Conservation (phyloP, 2,329 filamentous ascomycete species). For the Pseudopyricularia javanii region DNA sequence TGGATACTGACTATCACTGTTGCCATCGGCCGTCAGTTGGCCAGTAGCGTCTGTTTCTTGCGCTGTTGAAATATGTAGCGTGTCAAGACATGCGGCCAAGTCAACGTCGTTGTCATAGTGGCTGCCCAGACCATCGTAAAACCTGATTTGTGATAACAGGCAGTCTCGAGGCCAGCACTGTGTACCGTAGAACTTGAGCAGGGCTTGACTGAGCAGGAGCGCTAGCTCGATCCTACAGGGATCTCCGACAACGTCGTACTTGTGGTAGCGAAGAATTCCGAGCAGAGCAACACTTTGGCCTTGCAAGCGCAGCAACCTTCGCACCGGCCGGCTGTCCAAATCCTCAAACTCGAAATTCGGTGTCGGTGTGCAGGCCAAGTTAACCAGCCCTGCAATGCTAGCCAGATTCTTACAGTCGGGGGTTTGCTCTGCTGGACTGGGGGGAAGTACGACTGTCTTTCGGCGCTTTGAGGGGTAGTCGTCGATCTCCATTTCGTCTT, state of each 20-base stretch:
- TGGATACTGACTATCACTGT: background rate
- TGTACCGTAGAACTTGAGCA: background rate
- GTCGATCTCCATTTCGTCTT: background rate
- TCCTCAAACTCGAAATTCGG: background rate
- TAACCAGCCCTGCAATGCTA: background rate
- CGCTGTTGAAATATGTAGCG: background rate
- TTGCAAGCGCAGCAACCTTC: background rate
- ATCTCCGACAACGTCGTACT: background rate
- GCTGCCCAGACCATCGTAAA: background rate
- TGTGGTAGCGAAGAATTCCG: background rate
- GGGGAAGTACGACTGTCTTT: background rate
- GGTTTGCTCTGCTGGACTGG: background rate
- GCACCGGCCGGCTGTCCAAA: background rate
- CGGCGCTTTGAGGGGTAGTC: background rate
- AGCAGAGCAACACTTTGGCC: background rate
- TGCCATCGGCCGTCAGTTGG: background rate
- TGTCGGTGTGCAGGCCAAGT: background rate
- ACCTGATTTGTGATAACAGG: background rate
- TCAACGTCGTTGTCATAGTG: background rate
- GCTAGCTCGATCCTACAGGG: background rate
- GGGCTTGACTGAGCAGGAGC: background rate
- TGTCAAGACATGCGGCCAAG: background rate
- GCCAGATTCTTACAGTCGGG: background rate
- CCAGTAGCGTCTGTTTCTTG: background rate
- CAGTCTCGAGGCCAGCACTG: background rate